Evolutionary conservation across 768 basidiomycete species (phyloP).

Genomic region (Zangia roseola): DNA sequence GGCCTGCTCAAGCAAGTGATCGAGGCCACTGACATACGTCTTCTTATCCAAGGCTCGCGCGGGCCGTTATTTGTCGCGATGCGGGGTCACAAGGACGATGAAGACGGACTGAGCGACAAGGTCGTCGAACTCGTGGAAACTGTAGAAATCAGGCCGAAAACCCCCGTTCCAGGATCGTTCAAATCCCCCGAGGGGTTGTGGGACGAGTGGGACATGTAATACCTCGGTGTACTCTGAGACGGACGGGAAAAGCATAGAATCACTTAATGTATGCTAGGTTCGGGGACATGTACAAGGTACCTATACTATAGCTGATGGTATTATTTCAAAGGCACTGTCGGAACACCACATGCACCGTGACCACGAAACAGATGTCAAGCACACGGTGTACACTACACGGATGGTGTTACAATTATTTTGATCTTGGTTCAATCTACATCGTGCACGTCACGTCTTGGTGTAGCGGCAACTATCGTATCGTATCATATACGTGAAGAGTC

Average conservation of each 20-base stretch:
- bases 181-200: constrained; percentile 38
- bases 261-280: constrained; percentile 13
- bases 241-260: background rate
- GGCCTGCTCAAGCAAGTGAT: constrained; percentile 82
- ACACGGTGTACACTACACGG: too few relatives aligned
- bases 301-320: constrained; percentile 6
- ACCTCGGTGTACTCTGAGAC: background rate
- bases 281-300: background rate
- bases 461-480: too few relatives aligned
- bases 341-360: too few relatives aligned
- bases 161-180: constrained; percentile 22
- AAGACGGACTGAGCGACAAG: constrained; percentile 56
- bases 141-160: constrained; percentile 47
- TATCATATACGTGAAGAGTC: too few relatives aligned
- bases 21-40: constrained; percentile 66
- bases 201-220: constrained; percentile 76
- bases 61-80: constrained; percentile 62
- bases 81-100: constrained; percentile 58
- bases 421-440: background rate
- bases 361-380: too few relatives aligned
- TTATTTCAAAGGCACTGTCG: too few relatives aligned
- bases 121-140: constrained; percentile 73
- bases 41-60: constrained; percentile 45
- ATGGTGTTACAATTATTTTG: too few relatives aligned
- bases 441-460: too few relatives aligned